Evolutionary conservation across 2,329 filamentous ascomycete genomes (phyloP), one percentile per base, ranked within the genome.

Genomic region (Colletotrichum eremochloae): DNA sequence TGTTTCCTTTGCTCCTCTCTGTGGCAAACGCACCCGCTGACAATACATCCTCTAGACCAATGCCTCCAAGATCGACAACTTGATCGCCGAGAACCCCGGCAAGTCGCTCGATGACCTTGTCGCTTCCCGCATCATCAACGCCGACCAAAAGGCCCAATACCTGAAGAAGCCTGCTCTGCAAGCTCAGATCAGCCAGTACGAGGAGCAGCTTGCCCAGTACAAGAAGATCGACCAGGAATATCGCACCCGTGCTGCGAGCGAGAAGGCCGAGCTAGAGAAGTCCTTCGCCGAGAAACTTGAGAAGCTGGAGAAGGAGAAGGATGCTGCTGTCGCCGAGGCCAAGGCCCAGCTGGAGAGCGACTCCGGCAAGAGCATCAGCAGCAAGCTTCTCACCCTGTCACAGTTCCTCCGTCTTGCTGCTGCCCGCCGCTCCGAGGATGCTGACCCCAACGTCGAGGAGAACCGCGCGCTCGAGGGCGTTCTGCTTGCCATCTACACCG

Each of bases 361-460:
- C 70, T 77, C 77, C 57, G 82, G 90, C 63, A 87, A 89, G 80
- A 85, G 85, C 36, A 86, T 93, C 75, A 87, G 90, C 76, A 86
- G 90, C 76, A 90, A 90, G 79, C 85, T 96, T 52, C 84, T 95
- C 60, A 86, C 90, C 36, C 84, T 96, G 75, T 94, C 93, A 6
- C 92, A 94, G 80, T 97, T 96, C 85, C 85, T 96, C 75, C 90
- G 93, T 75, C 88, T 95, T 48, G 94, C 94, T 72, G 94, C 94
- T 70, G 91, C 93, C 76, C 90, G 94, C 75, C 89, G 93, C 76
- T 87, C 90, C 29, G 91, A 94, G 78, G 93, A 93, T 75, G 88
- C 85, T 67, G 88, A 93, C 76, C 87, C 89, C 60, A 83, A 85
- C 52, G 81, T 87, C 6, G 93, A 95, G 69, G 93, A 96, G 84